phyloP scores from a whole-genome alignment of 345 rosid genomes.

The Gossypium longicalyx region DNA sequence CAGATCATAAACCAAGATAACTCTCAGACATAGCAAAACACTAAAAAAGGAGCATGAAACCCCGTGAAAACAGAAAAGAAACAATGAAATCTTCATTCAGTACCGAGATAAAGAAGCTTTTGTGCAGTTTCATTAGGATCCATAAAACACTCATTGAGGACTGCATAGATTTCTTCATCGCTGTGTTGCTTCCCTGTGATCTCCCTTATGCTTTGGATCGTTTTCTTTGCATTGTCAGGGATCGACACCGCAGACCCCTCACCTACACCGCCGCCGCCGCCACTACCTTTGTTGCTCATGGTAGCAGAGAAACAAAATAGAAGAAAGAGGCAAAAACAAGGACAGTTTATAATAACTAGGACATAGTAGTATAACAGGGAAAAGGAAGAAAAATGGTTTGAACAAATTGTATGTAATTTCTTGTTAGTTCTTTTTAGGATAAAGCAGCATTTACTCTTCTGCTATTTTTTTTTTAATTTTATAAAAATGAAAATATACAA shows the following conservation, averaged over 20 bases:
- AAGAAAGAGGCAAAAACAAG: neutral
- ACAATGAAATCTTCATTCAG: neutral
- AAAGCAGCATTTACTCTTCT: no score
- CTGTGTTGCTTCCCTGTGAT: slow-evolving; percentile 71
- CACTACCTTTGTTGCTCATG: slow-evolving; percentile 51
- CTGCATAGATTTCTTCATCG: slow-evolving; percentile 72
- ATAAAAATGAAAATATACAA: no score
- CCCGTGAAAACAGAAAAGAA: slow-evolving; percentile 6
- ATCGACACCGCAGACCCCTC: slow-evolving; percentile 51
- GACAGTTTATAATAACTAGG: no score
- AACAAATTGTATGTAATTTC: no score
- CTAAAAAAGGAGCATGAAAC: slow-evolving; percentile 12
- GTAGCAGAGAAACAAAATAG: slow-evolving; percentile 14
- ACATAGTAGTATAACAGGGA: no score
- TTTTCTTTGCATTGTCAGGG: slow-evolving; percentile 44
- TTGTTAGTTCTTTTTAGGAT: no score
- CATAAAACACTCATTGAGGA: slow-evolving; percentile 59
- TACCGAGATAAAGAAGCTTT: slow-evolving; percentile 71
- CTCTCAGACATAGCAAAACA: slow-evolving; percentile 10
- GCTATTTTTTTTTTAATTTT: no score
- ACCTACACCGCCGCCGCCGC: slow-evolving; percentile 28
- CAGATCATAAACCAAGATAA: slow-evolving; percentile 14
- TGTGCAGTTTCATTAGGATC: slow-evolving; percentile 88
- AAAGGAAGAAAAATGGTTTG: no score
- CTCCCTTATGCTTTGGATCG: slow-evolving; percentile 69